Percentiles rank a stretch among this genome's conserved stretches.
phyloP scores from a whole-genome alignment of 129 eudicot genomes.

The Flaveria brownii region DNA sequence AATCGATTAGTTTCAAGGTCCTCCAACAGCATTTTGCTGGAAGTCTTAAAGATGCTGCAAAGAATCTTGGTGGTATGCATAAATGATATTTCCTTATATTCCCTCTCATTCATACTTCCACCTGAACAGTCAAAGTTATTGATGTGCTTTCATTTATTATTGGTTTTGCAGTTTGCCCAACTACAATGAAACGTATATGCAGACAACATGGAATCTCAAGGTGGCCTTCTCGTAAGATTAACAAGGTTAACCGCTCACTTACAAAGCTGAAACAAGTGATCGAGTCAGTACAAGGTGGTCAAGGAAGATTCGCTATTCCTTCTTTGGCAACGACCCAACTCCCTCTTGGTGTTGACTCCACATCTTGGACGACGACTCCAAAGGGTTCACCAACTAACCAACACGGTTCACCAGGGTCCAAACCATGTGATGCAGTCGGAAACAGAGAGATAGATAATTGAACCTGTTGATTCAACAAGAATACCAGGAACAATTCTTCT shows the following conservation, averaged over 20 bases:
- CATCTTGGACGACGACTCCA: too few species aligned
- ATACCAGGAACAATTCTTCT: too few species aligned
- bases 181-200: conserved; percentile 98
- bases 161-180: conserved; percentile 74
- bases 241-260: conserved; percentile 87
- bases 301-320: conserved; percentile 75
- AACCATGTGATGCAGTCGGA: too few species aligned
- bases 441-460: too few species aligned
- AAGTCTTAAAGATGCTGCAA: conserved; percentile 93
- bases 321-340: conserved; percentile 55
- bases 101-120: not conserved
- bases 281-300: conserved; percentile 89
- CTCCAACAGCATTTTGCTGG: conserved; percentile 90
- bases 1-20: conserved; percentile 80
- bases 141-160: not conserved
- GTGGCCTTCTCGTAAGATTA: conserved; percentile 97
- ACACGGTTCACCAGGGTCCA: conserved; percentile 42
- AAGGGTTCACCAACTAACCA: too few species aligned
- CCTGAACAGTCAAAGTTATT: too few species aligned
- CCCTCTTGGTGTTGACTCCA: conserved; percentile 32
- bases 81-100: conserved; percentile 5
- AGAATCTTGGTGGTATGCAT: conserved; percentile 81
- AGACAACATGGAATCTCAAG: conserved; percentile 94
- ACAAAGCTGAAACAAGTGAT: conserved; percentile 85
- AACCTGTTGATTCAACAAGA: too few species aligned